Conservation (phyloP, 1,284 basidiomycete species). For the Cystobasidiaceae sp. region DNA sequence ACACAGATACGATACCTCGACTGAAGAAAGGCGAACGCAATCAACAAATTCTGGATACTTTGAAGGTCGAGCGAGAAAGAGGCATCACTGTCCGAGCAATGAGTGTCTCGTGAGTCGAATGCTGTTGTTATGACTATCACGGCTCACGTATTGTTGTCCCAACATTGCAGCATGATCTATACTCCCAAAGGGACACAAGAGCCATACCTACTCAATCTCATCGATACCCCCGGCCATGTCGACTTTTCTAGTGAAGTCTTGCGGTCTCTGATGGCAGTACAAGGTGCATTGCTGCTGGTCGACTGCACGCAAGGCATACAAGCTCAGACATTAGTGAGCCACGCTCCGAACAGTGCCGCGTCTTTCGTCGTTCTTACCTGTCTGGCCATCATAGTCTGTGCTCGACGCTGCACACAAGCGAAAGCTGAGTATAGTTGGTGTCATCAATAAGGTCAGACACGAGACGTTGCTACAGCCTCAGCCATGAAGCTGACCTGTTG, state of each 20-base stretch:
- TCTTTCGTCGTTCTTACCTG: background rate
- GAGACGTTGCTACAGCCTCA: slow-evolving; percentile 28
- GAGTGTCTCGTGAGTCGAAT: slow-evolving; percentile 63
- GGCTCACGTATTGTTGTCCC: background rate
- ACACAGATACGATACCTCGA: slow-evolving; percentile 77
- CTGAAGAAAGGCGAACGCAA: slow-evolving; percentile 59
- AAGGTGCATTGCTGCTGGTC: slow-evolving; percentile 83
- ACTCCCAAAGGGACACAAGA: slow-evolving; percentile 52
- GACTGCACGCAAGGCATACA: slow-evolving; percentile 89
- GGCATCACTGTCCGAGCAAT: slow-evolving; percentile 85
- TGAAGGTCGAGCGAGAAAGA: slow-evolving; percentile 92
- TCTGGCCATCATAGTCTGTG: slow-evolving; percentile 56
- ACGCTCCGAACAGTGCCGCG: background rate
- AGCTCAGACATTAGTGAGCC: slow-evolving; percentile 72
- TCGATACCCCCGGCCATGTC: slow-evolving; percentile 93
- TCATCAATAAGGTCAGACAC: slow-evolving; percentile 76
- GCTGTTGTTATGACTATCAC: background rate
- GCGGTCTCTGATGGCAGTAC: slow-evolving; percentile 63
- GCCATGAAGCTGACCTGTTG: slow-evolving; percentile 50
- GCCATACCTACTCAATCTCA: slow-evolving; percentile 80
- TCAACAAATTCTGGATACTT: slow-evolving; percentile 86
- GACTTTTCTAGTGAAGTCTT: slow-evolving; percentile 97
- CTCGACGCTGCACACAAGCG: slow-evolving; percentile 81
- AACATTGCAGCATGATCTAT: slow-evolving; percentile 62
- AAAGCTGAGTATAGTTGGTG: slow-evolving; percentile 79